These are phyloP conservation scores for Lactarius hengduanensis DNA, from an alignment of 768 basidiomycete genomes.

Conservation along the genomic window DNA sequence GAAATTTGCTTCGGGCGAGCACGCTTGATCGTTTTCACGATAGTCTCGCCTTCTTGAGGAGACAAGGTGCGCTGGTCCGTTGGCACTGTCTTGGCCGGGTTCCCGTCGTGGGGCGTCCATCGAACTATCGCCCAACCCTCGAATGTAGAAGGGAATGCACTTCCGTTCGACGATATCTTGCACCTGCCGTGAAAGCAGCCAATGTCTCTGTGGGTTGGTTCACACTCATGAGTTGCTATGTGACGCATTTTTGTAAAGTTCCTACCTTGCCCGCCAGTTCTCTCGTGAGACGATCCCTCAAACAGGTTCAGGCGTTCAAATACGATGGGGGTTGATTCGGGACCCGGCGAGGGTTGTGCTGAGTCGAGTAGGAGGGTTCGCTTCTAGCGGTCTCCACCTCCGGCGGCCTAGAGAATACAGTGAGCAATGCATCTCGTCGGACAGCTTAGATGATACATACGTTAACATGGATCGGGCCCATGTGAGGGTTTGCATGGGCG, in stretches of 20 bases:
- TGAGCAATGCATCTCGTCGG: neutral
- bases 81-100: neutral
- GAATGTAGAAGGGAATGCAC: neutral
- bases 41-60: neutral
- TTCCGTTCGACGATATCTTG: neutral
- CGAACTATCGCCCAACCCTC: neutral
- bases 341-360: too few species aligned
- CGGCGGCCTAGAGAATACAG: neutral
- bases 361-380: too few species aligned
- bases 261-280: too few species aligned
- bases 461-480: neutral
- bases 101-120: neutral
- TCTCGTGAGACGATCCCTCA: too few species aligned
- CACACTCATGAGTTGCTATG: too few species aligned
- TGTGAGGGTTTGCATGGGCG: neutral
- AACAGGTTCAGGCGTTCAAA: too few species aligned
- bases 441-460: neutral
- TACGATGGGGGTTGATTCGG: too few species aligned
- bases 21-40: neutral
- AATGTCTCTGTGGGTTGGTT: neutral
- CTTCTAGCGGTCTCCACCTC: neutral
- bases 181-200: neutral
- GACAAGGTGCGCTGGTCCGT: neutral
- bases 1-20: too few species aligned
- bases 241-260: too few species aligned